Conservation (phyloP, 768 basidiomycete genomes). For the Trametes gibbosa region DNA sequence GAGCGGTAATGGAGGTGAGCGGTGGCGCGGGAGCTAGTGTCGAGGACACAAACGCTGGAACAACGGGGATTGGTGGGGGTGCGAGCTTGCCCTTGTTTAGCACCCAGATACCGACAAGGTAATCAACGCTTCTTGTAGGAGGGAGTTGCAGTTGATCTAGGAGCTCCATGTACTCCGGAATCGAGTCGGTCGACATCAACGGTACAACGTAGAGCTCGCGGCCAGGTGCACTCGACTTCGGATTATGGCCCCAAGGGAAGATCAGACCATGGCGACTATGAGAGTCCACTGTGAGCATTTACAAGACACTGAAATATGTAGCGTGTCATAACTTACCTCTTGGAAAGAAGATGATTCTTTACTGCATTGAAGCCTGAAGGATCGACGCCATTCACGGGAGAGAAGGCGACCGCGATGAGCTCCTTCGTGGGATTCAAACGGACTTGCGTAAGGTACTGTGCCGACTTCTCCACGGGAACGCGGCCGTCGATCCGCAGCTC, state of each 20-base stretch:
- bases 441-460: constrained; percentile 76
- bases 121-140: constrained; percentile 56
- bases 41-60: constrained; percentile 9
- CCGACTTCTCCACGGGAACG: constrained; percentile 72
- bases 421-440: constrained; percentile 77
- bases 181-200: constrained; percentile 54
- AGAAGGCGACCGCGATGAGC: constrained; percentile 73
- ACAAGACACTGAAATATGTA: neutral
- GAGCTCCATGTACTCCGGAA: constrained; percentile 86
- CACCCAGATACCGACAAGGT: constrained; percentile 83
- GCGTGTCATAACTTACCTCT: constrained; percentile 52
- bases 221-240: constrained; percentile 72
- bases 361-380: constrained; percentile 55
- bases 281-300: constrained; percentile 9
- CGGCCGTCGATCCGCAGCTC: constrained; percentile 79
- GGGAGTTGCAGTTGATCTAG: constrained; percentile 75
- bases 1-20: neutral
- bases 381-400: constrained; percentile 44
- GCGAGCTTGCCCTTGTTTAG: constrained; percentile 75
- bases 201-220: constrained; percentile 88
- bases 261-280: constrained; percentile 80
- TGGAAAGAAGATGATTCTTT: constrained; percentile 64
- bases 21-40: constrained; percentile 14
- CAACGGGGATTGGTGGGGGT: constrained; percentile 18
- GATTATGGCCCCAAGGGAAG: constrained; percentile 79